phyloP scores from a whole-genome alignment of 305 asterid species.

The Solanum hybrid region DNA sequence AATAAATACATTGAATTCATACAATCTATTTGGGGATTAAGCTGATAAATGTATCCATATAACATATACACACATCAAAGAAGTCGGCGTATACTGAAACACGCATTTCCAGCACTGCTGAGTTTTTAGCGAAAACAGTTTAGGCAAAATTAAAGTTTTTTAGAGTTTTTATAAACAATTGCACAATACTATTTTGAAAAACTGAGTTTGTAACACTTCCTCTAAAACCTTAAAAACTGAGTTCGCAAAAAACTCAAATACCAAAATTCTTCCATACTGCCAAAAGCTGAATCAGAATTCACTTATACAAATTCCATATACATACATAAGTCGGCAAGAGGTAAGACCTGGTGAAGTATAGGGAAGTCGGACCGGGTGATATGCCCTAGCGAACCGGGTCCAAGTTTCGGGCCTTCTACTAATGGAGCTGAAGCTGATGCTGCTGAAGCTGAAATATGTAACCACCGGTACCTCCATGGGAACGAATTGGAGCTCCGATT shows the following conservation, averaged over 20 bases:
- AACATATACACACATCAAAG: neutral
- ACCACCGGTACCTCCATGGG: slow-evolving; percentile 16
- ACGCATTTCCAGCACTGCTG: neutral
- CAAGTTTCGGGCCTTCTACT: slow-evolving; percentile 35
- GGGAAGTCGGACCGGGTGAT: slow-evolving; percentile 73
- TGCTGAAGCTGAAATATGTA: slow-evolving; percentile 25
- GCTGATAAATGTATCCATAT: neutral
- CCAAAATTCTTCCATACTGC: neutral
- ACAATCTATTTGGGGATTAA: neutral
- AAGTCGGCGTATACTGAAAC: neutral
- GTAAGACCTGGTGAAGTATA: slow-evolving; percentile 65
- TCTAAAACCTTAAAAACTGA: neutral
- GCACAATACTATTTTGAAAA: neutral
- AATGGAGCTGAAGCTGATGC: slow-evolving; percentile 32
- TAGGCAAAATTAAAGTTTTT: neutral
- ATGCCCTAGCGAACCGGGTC: slow-evolving; percentile 64
- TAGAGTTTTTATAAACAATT: neutral
- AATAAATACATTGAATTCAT: neutral
- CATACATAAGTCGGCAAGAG: neutral
- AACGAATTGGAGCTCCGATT: slow-evolving; percentile 17
- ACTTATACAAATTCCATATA: neutral
- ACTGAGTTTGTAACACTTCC: neutral
- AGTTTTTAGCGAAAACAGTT: neutral
- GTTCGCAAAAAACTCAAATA: neutral
- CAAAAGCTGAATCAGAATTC: neutral